Percentiles rank a stretch among this genome's conserved stretches.
Conservation (phyloP, 257 asterid species). For the Haberlea rhodopensis region DNA sequence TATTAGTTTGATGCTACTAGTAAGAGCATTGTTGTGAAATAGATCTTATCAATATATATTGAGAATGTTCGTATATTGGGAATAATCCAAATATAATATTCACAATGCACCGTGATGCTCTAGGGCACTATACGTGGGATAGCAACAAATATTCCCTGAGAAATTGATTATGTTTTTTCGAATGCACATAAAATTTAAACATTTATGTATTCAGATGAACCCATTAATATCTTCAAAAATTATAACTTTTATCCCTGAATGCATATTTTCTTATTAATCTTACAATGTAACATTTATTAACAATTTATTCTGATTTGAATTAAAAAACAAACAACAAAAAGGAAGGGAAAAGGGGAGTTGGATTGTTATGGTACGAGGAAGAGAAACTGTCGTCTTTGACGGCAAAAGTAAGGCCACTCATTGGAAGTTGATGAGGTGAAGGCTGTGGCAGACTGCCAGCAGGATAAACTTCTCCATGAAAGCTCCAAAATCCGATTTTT, state of each 20-base stretch:
- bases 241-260: not conserved
- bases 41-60: too few relatives aligned
- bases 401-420: constrained; percentile 69
- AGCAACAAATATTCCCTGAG: too few relatives aligned
- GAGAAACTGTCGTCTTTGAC: constrained; percentile 66
- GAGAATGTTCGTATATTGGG: too few relatives aligned
- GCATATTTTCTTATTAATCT: not conserved
- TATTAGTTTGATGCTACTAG: too few relatives aligned
- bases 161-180: too few relatives aligned
- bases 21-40: too few relatives aligned
- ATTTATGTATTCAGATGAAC: not conserved
- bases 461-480: constrained; percentile 65
- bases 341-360: not conserved
- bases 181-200: not conserved
- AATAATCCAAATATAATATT: too few relatives aligned
- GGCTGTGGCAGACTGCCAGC: constrained; percentile 33
- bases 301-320: too few relatives aligned
- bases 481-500: constrained; percentile 52
- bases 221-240: constrained; percentile 7
- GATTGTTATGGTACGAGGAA: not conserved
- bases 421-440: constrained; percentile 48
- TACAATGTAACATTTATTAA: not conserved
- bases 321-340: not conserved
- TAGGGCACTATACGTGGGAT: too few relatives aligned
- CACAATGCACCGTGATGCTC: too few relatives aligned